Evolutionary conservation across 306 rosid species (phyloP).

Genomic region (Sechiopsis laciniata): DNA sequence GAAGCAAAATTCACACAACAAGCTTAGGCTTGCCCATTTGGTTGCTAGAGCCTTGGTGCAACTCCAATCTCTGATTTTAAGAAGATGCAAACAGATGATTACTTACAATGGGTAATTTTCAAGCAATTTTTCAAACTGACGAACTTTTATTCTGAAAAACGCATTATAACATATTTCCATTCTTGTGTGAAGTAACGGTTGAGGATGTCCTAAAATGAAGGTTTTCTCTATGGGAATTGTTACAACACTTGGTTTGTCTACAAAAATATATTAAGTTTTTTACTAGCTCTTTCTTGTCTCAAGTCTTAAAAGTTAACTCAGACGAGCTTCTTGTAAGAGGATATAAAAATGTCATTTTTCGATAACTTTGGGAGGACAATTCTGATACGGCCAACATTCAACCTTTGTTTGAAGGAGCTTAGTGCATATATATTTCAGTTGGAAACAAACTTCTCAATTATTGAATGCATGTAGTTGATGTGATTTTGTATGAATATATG

Average conservation of each 20-base stretch:
- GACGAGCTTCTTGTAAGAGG: background rate
- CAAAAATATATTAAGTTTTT: background rate
- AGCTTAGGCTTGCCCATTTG: too few species aligned
- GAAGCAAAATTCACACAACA: too few species aligned
- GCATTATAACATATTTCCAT: background rate
- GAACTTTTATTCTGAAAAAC: background rate
- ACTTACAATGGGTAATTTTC: too few species aligned
- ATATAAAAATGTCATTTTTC: background rate
- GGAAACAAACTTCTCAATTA: background rate
- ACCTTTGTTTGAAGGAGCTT: background rate
- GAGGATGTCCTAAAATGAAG: slow-evolving; percentile 14
- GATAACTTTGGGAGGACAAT: background rate
- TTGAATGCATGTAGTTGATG: background rate
- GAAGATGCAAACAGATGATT: too few species aligned
- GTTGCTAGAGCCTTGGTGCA: too few species aligned
- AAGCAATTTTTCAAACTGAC: too few species aligned
- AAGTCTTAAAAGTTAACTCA: background rate
- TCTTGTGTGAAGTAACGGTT: background rate
- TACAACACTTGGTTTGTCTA: background rate
- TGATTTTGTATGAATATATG: background rate
- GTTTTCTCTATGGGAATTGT: slow-evolving; percentile 4
- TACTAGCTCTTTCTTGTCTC: background rate
- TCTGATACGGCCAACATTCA: background rate
- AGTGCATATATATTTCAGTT: background rate
- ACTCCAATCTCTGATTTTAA: too few species aligned